Base-by-base conservation (phyloP, 768 basidiomycete species). In the Xerocomellus amylosporus region DNA sequence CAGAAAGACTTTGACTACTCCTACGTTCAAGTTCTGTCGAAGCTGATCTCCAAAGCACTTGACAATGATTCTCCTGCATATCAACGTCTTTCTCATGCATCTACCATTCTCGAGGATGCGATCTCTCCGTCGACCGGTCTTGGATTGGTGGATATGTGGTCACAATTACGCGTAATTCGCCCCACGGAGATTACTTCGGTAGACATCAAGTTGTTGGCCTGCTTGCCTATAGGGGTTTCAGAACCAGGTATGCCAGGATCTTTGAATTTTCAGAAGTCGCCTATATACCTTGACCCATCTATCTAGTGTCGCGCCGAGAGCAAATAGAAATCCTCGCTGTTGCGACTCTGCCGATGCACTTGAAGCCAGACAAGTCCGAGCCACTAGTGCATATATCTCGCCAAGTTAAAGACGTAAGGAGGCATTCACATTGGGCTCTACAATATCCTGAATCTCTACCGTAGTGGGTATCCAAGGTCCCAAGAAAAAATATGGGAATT, bases 71-170 rank as follows among this genome's bases (percentile, higher is more conserved):
- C 78, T 4, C 48, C 69, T 3, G 40, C 54, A 4, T 79, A 82
- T 46, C 39, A 51, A 1, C 48, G 62, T 24, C 62, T 84, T 30
- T 61, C 60, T 9, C 46, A 49, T n/a, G 60, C 68, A 26, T 73
- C 73, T 7, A 53, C 71, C 31, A 61, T 63, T 7, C 72, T 95
- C 4, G 73, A 77, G 36, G 69, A 76, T 5, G 64, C 74, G 4
- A 74, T 88, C 15, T 80, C 80, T 3, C 77, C 85, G 15, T 82
- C 83, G 8, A 79, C 82, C n/a, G 94, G 95, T 5, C 75, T 83
- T 24, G 88, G 87, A 22, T 73, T 94, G 66, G 72, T 79, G 19
- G 76, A 85, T 20, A 81, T 96, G 34, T 96, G 93, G 93, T 73
- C 77, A 13, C 68, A 65, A 7, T 68, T 85, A 51, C 77, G 64